Evolutionary conservation across 1,284 basidiomycete species (phyloP).

Genomic region (Cutaneotrichosporon sp.): DNA sequence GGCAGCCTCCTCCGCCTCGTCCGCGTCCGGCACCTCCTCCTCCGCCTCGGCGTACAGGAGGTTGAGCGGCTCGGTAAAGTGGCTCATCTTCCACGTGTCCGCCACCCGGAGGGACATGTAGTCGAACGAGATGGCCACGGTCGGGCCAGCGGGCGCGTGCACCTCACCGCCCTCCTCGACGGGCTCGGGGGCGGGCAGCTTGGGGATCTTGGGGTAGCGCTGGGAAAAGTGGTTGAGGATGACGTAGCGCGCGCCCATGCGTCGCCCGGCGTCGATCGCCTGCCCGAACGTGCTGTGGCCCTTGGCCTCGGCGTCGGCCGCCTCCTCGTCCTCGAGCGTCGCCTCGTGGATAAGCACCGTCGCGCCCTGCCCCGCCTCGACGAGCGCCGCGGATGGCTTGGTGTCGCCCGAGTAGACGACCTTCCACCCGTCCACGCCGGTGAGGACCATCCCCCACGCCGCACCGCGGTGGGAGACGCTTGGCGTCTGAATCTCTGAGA

Average conservation of each 20-base stretch:
- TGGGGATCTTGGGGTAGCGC: slow-evolving; percentile 84
- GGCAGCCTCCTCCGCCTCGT: background rate
- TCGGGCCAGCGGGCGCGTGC: slow-evolving; percentile 32
- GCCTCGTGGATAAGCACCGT: slow-evolving; percentile 93
- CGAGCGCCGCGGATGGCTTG: slow-evolving; percentile 69
- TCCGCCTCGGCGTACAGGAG: slow-evolving; percentile 65
- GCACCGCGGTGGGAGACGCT: slow-evolving; percentile 69
- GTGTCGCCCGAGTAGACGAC: slow-evolving; percentile 87
- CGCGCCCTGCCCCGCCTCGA: slow-evolving; percentile 66
- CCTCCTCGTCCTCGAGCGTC: slow-evolving; percentile 77
- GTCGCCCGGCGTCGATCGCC: slow-evolving; percentile 73
- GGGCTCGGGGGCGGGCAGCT: slow-evolving; percentile 37
- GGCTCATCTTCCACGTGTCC: slow-evolving; percentile 76
- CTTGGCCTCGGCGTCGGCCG: slow-evolving; percentile 70
- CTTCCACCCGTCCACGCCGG: slow-evolving; percentile 74
- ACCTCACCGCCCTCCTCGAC: background rate
- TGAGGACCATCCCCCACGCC: slow-evolving; percentile 71
- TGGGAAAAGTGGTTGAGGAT: slow-evolving; percentile 95
- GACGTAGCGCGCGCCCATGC: slow-evolving; percentile 79
- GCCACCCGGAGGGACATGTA: slow-evolving; percentile 69
- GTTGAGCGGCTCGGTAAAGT: slow-evolving; percentile 72
- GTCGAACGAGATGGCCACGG: slow-evolving; percentile 78
- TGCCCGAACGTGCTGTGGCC: slow-evolving; percentile 88
- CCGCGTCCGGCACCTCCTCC: slow-evolving; percentile 45
- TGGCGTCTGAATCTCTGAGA: slow-evolving; percentile 61